A percentile compares a stretch with the other conserved stretches of the same genome.
Conservation (phyloP, 345 rosid genomes). For the Citrus glauca region DNA sequence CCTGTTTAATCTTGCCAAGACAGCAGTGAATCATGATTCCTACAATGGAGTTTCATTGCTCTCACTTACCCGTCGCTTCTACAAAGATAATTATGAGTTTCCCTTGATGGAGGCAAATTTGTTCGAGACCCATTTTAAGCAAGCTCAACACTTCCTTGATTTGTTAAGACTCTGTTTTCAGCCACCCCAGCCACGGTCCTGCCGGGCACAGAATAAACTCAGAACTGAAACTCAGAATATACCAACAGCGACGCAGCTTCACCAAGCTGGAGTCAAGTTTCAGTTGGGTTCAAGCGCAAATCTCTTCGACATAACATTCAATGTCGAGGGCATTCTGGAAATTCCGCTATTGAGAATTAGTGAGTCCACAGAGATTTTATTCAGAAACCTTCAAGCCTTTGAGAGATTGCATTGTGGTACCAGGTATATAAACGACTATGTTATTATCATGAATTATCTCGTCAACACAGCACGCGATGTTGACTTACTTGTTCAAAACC, state of each 20-base stretch:
- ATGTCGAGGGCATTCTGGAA: background rate
- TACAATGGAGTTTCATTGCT: too few species aligned
- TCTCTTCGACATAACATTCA: background rate
- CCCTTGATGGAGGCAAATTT: background rate
- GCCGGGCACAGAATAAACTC: background rate
- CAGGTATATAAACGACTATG: background rate
- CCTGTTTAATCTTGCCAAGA: background rate
- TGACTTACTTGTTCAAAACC: constrained; percentile 6
- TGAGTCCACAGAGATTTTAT: background rate
- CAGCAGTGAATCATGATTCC: too few species aligned
- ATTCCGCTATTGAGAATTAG: background rate
- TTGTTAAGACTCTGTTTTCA: background rate
- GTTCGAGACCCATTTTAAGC: background rate
- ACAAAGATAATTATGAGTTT: too few species aligned
- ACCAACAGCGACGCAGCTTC: background rate
- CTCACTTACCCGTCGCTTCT: too few species aligned
- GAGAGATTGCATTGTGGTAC: background rate
- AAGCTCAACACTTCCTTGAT: background rate
- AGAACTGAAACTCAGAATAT: background rate
- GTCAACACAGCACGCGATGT: constrained; percentile 12
- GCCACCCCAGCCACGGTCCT: background rate
- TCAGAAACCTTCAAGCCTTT: background rate
- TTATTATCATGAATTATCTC: constrained; percentile 9
- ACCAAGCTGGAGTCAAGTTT: background rate
- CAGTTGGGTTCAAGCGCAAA: background rate